phyloP scores from a whole-genome alignment of 1,139 yeast genomes.

The Candida sojae region DNA sequence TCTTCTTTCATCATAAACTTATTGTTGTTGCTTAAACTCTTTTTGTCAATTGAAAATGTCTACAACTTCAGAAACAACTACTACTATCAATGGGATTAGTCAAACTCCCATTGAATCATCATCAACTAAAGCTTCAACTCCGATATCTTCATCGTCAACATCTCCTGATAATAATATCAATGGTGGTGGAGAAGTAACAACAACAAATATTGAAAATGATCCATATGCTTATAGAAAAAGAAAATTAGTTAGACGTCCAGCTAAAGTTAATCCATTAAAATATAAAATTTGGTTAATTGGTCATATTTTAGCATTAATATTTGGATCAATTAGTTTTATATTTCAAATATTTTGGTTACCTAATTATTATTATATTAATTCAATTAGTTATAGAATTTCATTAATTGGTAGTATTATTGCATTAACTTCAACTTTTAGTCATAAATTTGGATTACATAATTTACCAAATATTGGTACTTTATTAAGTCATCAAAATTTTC shows the following conservation, averaged over 20 bases:
- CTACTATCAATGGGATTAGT: not conserved
- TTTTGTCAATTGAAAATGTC: constrained; percentile 1
- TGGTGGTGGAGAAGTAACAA: not conserved
- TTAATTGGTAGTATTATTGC: constrained; percentile 60
- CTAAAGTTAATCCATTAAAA: constrained; percentile 42
- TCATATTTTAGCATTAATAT: constrained; percentile 49
- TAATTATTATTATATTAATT: constrained; percentile 46
- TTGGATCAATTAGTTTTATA: constrained; percentile 49
- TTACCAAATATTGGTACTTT: constrained; percentile 60
- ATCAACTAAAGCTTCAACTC: constrained; percentile 3
- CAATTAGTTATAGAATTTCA: constrained; percentile 52
- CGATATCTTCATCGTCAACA: not conserved
- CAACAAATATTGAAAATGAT: constrained; percentile 1
- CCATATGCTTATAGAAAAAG: constrained; percentile 27
- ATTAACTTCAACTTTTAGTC: constrained; percentile 53
- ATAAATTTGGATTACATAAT: constrained; percentile 54
- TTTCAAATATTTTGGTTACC: constrained; percentile 51
- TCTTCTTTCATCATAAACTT: not conserved
- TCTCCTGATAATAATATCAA: too few relatives aligned
- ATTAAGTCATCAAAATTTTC: constrained; percentile 70
- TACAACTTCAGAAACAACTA: constrained; percentile 2
- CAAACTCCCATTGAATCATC: not conserved
- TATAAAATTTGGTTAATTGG: constrained; percentile 64
- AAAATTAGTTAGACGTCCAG: constrained; percentile 41
- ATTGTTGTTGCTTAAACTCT: too few relatives aligned